Base-by-base conservation (phyloP, 345 rosid species). In the Raphanus sativus region DNA sequence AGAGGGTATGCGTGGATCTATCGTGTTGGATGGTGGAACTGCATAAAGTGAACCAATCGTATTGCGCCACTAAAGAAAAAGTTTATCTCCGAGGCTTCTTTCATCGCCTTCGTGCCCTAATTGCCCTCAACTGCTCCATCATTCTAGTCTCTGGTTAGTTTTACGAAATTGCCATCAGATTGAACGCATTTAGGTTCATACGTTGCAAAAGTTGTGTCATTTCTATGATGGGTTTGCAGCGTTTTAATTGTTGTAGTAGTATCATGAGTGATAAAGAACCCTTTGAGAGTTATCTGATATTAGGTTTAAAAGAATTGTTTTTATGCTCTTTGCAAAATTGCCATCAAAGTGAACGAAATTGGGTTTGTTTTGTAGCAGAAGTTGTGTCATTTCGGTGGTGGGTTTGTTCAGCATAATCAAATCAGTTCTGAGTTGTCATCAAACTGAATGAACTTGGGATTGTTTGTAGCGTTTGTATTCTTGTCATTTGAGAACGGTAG, bases 11-110 rank as follows among this genome's bases (percentile, higher is more conserved):
- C 78, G 69, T 95, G 40, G 99, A 95, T 88, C 96, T 95, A 1
- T 95, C 98, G 2, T 93, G 99, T 73, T 95, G 98, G 98, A 85
- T 93, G 76, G 98, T 95, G 38, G 97, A 90, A 74, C 89, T 93
- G 54, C 91, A 89, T 52, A 87, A 66, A 33, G 98, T 88, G 10
- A 89, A 85, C 77, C 76, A 83, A 76, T 86, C 94, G 11, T 87
- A 84, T 77, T 80, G 85, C 66, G 81, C 93, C 66, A 71, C 80
- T 4, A 85, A 70, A 62, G 87, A 85, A 3, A 93, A 85, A 82
- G 83, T 87, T 9, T 90, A 88, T 73, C 94, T 92, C 66, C 83
- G 84, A 38, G 85, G 87, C 17, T 89, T 95, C 65, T 95, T 92
- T 70, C 98, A 92, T 79, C 98, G 96, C 0, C 84, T 95, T 59